A percentile compares a stretch with the other conserved stretches of the same genome.
Conservation (phyloP, 148 eudicot genomes). For the Camellia lanceoleosa region DNA sequence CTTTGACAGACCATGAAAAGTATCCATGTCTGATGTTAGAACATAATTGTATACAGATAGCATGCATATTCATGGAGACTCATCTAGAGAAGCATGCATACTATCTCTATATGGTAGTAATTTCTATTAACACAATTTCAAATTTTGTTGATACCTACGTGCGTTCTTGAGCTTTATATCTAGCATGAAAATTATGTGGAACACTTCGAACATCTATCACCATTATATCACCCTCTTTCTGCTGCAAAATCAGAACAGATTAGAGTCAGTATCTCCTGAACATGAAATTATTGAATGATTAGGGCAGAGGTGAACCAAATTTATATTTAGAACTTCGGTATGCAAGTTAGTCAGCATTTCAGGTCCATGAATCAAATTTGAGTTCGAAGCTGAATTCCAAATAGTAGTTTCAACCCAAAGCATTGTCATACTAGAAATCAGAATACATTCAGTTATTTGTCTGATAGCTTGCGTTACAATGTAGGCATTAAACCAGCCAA, state of each 20-base stretch:
- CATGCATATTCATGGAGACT: neutral
- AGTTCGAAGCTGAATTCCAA: neutral
- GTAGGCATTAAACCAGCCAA: neutral
- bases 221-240: conserved; percentile 76
- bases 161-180: conserved; percentile 94
- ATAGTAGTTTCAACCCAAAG: neutral
- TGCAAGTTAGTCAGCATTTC: neutral
- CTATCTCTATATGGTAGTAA: neutral
- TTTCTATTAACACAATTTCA: neutral
- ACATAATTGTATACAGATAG: neutral
- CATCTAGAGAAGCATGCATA: neutral
- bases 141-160: conserved; percentile 69
- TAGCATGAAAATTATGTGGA: conserved; percentile 80
- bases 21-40: neutral
- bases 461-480: neutral
- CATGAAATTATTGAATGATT: neutral
- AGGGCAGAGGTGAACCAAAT: neutral
- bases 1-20: neutral
- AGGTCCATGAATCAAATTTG: neutral
- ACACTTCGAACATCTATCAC: conserved; percentile 76
- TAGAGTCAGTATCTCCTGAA: conserved; percentile 11
- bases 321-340: neutral
- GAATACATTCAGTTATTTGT: neutral
- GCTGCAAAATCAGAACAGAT: conserved; percentile 26
- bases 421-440: neutral